Evolutionary conservation across 129 eudicot genomes (phyloP), one percentile per base, ranked within the genome.

Genomic region (Escallonia rubra): DNA sequence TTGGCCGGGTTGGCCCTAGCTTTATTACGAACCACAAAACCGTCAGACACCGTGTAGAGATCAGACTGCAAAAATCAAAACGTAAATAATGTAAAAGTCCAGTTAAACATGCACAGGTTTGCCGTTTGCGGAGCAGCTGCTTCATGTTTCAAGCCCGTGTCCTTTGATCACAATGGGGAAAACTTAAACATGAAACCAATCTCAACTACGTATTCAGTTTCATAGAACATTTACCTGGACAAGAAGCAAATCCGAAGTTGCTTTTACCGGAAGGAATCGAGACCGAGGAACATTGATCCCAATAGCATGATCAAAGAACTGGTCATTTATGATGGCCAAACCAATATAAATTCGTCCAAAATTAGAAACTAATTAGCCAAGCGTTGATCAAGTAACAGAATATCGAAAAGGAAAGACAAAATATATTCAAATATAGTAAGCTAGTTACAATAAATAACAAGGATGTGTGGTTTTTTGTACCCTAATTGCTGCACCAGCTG

Each of bases 401-500:
- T 45, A 14, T 16, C 4, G 3, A 77, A 42, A 15, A 65, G 7
- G 10, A 16, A 13, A 65, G 53, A 48, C 4, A 40, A 7, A 67
- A 15, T 10, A 59, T 23, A 23, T 23, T 23, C 34, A 23, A 23
- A 23, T 23, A 23, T 23, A 23, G 34, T 23, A 57, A 5, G 23
- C 43, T 23, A 39, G 41, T 58, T 7, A 11, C 8, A 61, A 3
- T 8, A 4, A 61, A 60, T 4, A 41, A 38, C 6, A 68, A 43
- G 56, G 49, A 73, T 43, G 51, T 43, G 64, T 6, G 39, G 40
- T 5, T 38, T 41, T 70, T 39, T 50, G 56, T 84, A 90, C 98
- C 99, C 72, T 89, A 66, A 94, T 94, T 64, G 99, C 99, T 61
- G 99, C 99, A 63, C 99, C 99, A 48, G 97, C 99, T 67, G 99